Percentiles rank a stretch among this genome's conserved stretches.
These are phyloP conservation scores for Aspergillus sclerotiicarbonarius DNA, from an alignment of 495 filamentous ascomycete genomes.

Conservation along the genomic window DNA sequence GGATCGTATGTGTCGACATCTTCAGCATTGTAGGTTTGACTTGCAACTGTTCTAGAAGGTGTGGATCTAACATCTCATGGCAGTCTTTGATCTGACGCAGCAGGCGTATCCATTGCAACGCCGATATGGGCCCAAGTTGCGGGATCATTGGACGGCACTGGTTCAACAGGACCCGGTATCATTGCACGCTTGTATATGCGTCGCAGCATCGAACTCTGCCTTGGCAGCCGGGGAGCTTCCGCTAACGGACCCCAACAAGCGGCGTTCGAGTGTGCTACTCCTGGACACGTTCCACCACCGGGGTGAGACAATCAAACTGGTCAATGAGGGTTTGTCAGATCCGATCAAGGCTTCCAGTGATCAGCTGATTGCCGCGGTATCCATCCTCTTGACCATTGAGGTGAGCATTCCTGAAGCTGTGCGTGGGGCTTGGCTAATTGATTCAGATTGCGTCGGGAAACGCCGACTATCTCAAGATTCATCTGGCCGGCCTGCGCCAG, in stretches of 20 bases:
- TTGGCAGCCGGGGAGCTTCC: conserved; percentile 39
- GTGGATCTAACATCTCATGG: conserved; percentile 5
- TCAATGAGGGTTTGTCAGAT: conserved; percentile 45
- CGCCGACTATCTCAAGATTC: conserved; percentile 46
- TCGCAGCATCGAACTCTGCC: conserved; percentile 42
- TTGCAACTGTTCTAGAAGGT: background rate
- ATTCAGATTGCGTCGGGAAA: conserved; percentile 44
- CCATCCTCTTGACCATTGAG: conserved; percentile 46
- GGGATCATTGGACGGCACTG: conserved; percentile 42
- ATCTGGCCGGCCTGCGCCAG: conserved; percentile 45
- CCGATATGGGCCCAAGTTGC: conserved; percentile 37
- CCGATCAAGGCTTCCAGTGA: conserved; percentile 44
- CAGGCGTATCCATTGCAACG: conserved; percentile 42
- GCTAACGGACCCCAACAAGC: conserved; percentile 35
- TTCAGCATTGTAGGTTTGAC: conserved; percentile 40
- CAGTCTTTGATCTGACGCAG: conserved; percentile 44
- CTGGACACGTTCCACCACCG: conserved; percentile 46
- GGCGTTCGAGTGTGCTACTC: conserved; percentile 32
- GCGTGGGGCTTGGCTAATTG: conserved; percentile 14
- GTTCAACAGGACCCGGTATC: conserved; percentile 42
- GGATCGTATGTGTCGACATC: conserved; percentile 43
- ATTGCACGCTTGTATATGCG: conserved; percentile 44
- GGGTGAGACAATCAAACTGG: conserved; percentile 46
- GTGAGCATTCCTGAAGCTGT: conserved; percentile 21
- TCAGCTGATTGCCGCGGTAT: conserved; percentile 46